Conservation (phyloP, 768 basidiomycete species). For the Leccinum pellstonianum region DNA sequence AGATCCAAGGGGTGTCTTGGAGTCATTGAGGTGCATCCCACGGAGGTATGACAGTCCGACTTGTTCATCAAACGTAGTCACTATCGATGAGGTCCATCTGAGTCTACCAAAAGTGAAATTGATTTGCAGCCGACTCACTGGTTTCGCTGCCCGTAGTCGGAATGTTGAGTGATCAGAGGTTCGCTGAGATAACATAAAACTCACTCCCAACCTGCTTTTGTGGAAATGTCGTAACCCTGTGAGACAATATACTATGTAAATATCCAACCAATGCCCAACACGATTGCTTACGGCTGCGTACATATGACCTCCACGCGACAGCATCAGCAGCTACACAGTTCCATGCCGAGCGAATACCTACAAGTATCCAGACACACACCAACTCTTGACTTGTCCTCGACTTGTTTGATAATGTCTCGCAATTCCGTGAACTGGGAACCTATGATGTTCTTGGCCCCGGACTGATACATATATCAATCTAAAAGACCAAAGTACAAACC, state of each 20-base stretch:
- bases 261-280: slow-evolving; percentile 37
- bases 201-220: slow-evolving; percentile 68
- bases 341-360: slow-evolving; percentile 26
- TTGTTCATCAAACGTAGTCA: slow-evolving; percentile 61
- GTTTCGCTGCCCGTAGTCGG: slow-evolving; percentile 22
- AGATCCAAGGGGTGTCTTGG: slow-evolving; percentile 60
- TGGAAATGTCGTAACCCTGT: slow-evolving; percentile 81
- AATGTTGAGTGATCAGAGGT: not conserved
- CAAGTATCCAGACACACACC: slow-evolving; percentile 89
- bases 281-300: slow-evolving; percentile 66
- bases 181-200: slow-evolving; percentile 20
- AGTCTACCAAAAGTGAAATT: not conserved
- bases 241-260: not conserved
- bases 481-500: not conserved
- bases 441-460: slow-evolving; percentile 76
- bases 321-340: not conserved
- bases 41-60: slow-evolving; percentile 73
- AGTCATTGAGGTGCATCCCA: slow-evolving; percentile 87
- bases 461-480: slow-evolving; percentile 39
- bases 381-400: slow-evolving; percentile 71
- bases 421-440: slow-evolving; percentile 72
- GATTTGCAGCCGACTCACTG: slow-evolving; percentile 16
- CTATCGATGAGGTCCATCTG: slow-evolving; percentile 31
- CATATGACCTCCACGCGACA: slow-evolving; percentile 54
- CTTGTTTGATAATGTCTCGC: slow-evolving; percentile 61